A percentile compares a stretch with the other conserved stretches of the same genome.
Evolutionary conservation across 2,329 filamentous ascomycete genomes (phyloP).

Genomic region (Aspergillus neoniger): DNA sequence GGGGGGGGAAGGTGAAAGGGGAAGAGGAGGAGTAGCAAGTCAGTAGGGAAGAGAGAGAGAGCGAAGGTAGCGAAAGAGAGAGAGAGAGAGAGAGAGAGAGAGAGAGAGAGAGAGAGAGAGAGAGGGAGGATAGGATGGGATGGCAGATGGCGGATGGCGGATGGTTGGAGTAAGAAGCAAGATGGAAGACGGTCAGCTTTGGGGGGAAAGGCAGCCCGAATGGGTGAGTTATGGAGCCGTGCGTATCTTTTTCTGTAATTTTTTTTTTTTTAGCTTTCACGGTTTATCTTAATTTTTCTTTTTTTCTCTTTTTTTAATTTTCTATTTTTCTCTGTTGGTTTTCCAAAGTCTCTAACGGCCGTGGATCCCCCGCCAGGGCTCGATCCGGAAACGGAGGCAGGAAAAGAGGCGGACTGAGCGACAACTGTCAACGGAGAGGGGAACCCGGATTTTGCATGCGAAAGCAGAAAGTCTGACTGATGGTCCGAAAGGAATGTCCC

Average conservation of each 20-base stretch:
- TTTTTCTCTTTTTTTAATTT: constrained; percentile 9
- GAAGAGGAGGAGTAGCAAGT: constrained; percentile 1
- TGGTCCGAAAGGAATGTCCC: constrained; percentile 14
- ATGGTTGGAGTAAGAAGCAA: constrained; percentile 17
- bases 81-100: no score
- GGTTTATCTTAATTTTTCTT: constrained; percentile 11
- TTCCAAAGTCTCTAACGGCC: constrained; percentile 28
- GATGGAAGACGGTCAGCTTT: constrained; percentile 21
- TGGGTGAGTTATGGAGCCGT: constrained; percentile 17
- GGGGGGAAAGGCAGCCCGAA: constrained; percentile 21
- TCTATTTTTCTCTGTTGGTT: constrained; percentile 11
- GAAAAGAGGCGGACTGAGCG: constrained; percentile 20
- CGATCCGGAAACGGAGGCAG: constrained; percentile 38
- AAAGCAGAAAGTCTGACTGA: constrained; percentile 14
- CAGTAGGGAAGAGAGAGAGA: constrained; percentile 1
- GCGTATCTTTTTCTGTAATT: constrained; percentile 16
- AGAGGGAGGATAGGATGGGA: constrained; percentile 8
- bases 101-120: constrained; percentile 13
- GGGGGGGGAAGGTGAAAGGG: constrained; percentile 18
- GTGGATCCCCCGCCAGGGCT: constrained; percentile 38
- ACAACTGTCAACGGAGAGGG: constrained; percentile 26
- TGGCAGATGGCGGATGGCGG: constrained; percentile 23
- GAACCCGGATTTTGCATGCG: constrained; percentile 14
- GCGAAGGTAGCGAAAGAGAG: constrained; percentile 7
- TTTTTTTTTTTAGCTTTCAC: constrained; percentile 13